Percentiles rank a stretch among this genome's conserved stretches.
phyloP scores from a whole-genome alignment of 495 filamentous ascomycete species.

The Xylaria telfairii region DNA sequence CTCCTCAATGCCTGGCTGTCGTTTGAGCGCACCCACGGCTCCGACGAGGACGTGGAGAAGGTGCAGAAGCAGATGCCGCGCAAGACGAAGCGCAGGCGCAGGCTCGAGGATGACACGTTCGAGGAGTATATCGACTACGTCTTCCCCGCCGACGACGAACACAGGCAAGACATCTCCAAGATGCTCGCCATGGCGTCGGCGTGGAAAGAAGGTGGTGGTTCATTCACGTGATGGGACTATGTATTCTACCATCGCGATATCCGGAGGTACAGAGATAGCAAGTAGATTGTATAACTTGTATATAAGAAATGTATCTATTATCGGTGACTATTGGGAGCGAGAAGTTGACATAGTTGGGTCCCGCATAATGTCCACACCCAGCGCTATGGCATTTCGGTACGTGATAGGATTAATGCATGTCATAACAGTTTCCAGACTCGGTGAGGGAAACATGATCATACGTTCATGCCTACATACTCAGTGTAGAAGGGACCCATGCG shows the following conservation, averaged over 20 bases:
- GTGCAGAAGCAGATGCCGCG: constrained; percentile 93
- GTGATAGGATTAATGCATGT: neutral
- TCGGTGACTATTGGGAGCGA: neutral
- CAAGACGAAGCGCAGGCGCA: constrained; percentile 90
- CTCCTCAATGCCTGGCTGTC: constrained; percentile 89
- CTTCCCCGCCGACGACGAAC: constrained; percentile 95
- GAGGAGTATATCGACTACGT: constrained; percentile 98
- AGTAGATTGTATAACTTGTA: constrained; percentile 13
- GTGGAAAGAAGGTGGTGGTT: constrained; percentile 75
- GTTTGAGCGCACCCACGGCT: constrained; percentile 87
- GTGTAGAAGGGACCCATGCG: neutral
- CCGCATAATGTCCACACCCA: neutral
- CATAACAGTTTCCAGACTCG: neutral
- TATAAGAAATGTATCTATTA: neutral
- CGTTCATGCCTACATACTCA: neutral
- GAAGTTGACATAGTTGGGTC: neutral
- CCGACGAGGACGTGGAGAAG: constrained; percentile 76
- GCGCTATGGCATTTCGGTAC: neutral
- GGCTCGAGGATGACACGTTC: constrained; percentile 91
- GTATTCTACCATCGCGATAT: constrained; percentile 1
- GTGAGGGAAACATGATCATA: neutral
- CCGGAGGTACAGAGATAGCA: neutral
- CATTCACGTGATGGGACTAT: constrained; percentile 28
- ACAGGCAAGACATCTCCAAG: constrained; percentile 81
- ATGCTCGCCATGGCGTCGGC: constrained; percentile 82